Conservation (phyloP, 2,329 filamentous ascomycete species). For the Cytospora mali region DNA sequence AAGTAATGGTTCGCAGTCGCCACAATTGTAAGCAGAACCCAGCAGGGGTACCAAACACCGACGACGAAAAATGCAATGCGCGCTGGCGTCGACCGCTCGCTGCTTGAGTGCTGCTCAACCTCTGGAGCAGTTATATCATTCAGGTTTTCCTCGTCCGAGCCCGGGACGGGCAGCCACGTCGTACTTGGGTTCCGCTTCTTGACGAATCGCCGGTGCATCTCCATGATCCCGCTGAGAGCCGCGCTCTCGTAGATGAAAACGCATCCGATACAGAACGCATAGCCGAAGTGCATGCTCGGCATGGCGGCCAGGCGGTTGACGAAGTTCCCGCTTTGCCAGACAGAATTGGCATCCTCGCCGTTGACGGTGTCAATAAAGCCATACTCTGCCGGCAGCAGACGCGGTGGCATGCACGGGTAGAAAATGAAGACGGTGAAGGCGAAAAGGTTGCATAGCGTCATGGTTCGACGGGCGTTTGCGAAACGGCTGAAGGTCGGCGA, state of each 20-base stretch:
- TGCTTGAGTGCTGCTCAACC: conserved; percentile 8
- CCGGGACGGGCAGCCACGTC: conserved; percentile 25
- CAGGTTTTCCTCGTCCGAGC: conserved; percentile 22
- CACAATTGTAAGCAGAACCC: conserved; percentile 60
- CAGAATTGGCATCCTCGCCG: conserved; percentile 52
- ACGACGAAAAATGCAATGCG: conserved; percentile 35
- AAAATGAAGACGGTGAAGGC: conserved; percentile 60
- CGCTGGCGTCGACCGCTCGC: conserved; percentile 21
- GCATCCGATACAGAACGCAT: conserved; percentile 57
- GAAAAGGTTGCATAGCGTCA: conserved; percentile 57
- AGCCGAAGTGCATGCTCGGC: conserved; percentile 60
- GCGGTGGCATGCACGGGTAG: conserved; percentile 64
- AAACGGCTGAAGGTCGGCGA: conserved; percentile 46
- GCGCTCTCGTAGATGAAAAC: conserved; percentile 55
- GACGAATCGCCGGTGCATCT: conserved; percentile 25
- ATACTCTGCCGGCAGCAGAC: conserved; percentile 54
- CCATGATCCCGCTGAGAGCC: conserved; percentile 24
- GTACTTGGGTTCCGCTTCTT: conserved; percentile 25
- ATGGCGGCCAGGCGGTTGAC: conserved; percentile 62
- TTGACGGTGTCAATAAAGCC: conserved; percentile 57
- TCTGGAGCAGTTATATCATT: conserved; percentile 6
- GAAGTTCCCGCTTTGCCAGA: conserved; percentile 58
- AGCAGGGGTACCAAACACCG: conserved; percentile 54
- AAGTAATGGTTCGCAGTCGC: conserved; percentile 66
- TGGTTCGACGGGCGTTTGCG: conserved; percentile 42